Evolutionary conservation across 2,329 filamentous ascomycete species (phyloP).

Genomic region (Epichloe elymi): DNA sequence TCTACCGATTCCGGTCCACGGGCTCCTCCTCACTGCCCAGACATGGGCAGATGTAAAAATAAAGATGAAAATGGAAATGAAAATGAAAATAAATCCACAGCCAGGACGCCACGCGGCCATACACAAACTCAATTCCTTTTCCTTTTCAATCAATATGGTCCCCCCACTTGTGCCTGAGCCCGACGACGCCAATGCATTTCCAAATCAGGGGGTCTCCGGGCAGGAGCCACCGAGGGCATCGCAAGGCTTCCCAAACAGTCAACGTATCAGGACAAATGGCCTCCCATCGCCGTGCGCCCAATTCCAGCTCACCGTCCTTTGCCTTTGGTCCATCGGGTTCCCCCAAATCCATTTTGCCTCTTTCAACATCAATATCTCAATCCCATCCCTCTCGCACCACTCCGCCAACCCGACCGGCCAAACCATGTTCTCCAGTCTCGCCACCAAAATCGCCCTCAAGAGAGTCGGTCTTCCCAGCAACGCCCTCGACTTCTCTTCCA

Average conservation of each 20-base stretch:
- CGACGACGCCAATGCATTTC: too few species aligned
- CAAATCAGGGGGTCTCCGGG: not conserved
- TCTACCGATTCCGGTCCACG: too few species aligned
- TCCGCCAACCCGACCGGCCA: not conserved
- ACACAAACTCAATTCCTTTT: too few species aligned
- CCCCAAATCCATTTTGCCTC: not conserved
- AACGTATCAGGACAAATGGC: not conserved
- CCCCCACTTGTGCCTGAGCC: too few species aligned
- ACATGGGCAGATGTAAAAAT: too few species aligned
- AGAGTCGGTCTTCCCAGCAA: conserved; percentile 42
- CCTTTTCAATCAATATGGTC: too few species aligned
- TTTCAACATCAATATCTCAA: not conserved
- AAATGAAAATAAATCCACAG: too few species aligned
- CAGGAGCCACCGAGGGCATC: not conserved
- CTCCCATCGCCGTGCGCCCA: not conserved
- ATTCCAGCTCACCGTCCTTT: too few species aligned
- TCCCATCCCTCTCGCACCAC: not conserved
- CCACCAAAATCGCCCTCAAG: conserved; percentile 44
- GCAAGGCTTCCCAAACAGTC: not conserved
- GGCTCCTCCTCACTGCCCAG: too few species aligned
- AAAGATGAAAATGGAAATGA: too few species aligned
- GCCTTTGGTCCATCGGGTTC: too few species aligned
- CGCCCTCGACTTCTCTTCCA: conserved; percentile 26
- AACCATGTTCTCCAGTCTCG: conserved; percentile 41
- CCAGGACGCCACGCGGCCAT: too few species aligned